Conservation (phyloP, 1,139 yeast genomes). For the Kluyveromyces sp. region DNA sequence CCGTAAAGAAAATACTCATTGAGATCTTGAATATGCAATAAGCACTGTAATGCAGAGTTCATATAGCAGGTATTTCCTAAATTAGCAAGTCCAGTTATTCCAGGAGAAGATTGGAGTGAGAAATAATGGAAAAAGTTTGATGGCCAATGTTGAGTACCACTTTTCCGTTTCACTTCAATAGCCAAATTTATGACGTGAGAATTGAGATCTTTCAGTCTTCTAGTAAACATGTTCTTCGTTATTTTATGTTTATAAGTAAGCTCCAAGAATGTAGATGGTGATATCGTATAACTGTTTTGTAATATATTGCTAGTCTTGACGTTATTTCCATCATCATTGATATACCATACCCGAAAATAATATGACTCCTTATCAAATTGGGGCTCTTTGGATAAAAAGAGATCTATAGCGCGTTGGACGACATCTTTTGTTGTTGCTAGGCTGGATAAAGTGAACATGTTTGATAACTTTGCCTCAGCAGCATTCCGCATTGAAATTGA, state of each 20-base stretch:
- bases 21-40: conserved; percentile 80
- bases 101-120: conserved; percentile 33
- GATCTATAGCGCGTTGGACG: conserved; percentile 19
- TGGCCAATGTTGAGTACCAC: conserved; percentile 30
- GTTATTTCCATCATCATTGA: conserved; percentile 14
- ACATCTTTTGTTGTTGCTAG: conserved; percentile 18
- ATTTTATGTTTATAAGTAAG: conserved; percentile 20
- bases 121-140: conserved; percentile 29
- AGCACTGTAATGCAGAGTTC: conserved; percentile 93
- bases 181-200: conserved; percentile 24
- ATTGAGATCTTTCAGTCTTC: conserved; percentile 18
- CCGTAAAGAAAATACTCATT: conserved; percentile 63
- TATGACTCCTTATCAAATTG: conserved; percentile 15
- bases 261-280: conserved; percentile 25
- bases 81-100: conserved; percentile 63
- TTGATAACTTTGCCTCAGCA: conserved; percentile 11
- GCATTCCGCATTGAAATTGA: conserved; percentile 7
- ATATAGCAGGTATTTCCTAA: conserved; percentile 93
- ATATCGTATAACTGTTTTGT: conserved; percentile 20
- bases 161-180: conserved; percentile 26
- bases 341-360: conserved; percentile 29
- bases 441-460: conserved; percentile 17
- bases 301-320: conserved; percentile 7
- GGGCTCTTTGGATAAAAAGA: conserved; percentile 18
- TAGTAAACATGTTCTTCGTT: conserved; percentile 14